Evolutionary conservation across 306 rosid species (phyloP).

Genomic region (Corylus heterophylla): DNA sequence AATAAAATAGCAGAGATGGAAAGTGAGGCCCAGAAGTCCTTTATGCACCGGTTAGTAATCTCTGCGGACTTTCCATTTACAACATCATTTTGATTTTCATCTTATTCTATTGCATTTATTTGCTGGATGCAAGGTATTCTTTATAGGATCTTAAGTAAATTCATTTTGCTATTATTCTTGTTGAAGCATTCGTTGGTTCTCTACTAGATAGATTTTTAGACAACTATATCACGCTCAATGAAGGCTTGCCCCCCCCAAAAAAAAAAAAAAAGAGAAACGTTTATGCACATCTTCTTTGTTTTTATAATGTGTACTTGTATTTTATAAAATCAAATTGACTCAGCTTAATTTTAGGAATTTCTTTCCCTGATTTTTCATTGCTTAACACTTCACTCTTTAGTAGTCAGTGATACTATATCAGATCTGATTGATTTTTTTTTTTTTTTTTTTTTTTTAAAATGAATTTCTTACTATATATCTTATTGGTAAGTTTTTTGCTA

Average conservation of each 20-base stretch:
- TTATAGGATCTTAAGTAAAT: conserved; percentile 17
- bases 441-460: no score
- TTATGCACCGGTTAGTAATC: conserved; percentile 87
- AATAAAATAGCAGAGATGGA: conserved; percentile 75
- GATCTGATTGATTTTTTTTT: not conserved
- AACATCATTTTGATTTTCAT: conserved; percentile 9
- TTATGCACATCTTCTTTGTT: not conserved
- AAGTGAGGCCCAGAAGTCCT: conserved; percentile 91
- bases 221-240: not conserved
- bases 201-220: not conserved
- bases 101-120: conserved; percentile 10
- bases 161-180: conserved; percentile 12
- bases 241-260: not conserved
- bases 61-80: conserved; percentile 21
- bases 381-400: not conserved
- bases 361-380: not conserved
- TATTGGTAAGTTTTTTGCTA: conserved; percentile 16
- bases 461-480: conserved; percentile 8
- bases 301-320: conserved; percentile 1
- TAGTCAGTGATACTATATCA: not conserved
- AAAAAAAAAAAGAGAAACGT: not conserved
- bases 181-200: conserved; percentile 8
- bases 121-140: conserved; percentile 14
- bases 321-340: conserved; percentile 10
- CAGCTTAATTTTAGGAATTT: not conserved